These are phyloP conservation scores for Saccharomycopsis capsularis DNA, from an alignment of 805 yeast species.

Conservation along the genomic window DNA sequence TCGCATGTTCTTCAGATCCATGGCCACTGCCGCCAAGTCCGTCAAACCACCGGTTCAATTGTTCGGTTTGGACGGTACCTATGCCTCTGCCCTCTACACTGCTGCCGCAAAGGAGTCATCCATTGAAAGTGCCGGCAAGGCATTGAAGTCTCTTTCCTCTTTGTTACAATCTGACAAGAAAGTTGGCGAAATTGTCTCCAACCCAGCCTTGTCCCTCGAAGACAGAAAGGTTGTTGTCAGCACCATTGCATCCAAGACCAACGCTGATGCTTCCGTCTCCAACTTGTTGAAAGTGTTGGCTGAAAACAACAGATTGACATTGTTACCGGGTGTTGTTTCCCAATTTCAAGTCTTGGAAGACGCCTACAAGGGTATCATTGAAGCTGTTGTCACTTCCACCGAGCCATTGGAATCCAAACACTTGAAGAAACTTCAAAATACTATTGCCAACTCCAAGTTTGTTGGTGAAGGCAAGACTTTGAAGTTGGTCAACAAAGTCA, in stretches of 20 bases:
- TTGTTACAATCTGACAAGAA: constrained; percentile 57
- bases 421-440: constrained; percentile 68
- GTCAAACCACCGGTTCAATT: constrained; percentile 87
- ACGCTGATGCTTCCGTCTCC: constrained; percentile 61
- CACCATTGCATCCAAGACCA: constrained; percentile 40
- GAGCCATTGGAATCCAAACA: constrained; percentile 75
- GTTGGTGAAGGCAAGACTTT: constrained; percentile 85
- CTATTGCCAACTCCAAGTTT: constrained; percentile 69
- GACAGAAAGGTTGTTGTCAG: constrained; percentile 71
- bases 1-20: constrained; percentile 59
- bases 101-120: constrained; percentile 82
- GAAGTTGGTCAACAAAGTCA: constrained; percentile 72
- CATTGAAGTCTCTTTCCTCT: constrained; percentile 51
- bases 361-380: constrained; percentile 87
- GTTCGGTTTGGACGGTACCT: constrained; percentile 88
- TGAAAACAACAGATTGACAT: constrained; percentile 85
- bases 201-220: constrained; percentile 75
- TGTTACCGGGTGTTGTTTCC: constrained; percentile 56
- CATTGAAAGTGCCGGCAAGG: constrained; percentile 59
- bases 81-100: constrained; percentile 89
- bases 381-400: constrained; percentile 88
- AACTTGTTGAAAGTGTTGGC: constrained; percentile 83
- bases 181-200: constrained; percentile 52
- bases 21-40: constrained; percentile 63
- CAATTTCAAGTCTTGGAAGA: constrained; percentile 75